Percentiles rank a stretch among this genome's conserved stretches.
Evolutionary conservation across 306 rosid genomes (phyloP).

Genomic region (Ceratonia siliqua): DNA sequence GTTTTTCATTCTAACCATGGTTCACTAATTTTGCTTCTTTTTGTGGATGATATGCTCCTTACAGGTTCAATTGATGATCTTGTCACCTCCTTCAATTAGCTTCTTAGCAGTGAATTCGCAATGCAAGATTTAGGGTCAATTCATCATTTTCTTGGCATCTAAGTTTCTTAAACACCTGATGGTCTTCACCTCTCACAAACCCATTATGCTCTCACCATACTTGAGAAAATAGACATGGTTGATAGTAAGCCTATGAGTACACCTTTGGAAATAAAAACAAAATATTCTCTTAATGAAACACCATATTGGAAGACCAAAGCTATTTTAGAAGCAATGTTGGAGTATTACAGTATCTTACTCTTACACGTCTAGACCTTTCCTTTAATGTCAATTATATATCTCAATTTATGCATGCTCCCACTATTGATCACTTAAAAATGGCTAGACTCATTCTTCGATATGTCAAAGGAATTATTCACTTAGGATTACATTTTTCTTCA

Average conservation of each 20-base stretch:
- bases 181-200: not conserved
- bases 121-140: too few species aligned
- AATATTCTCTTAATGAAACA: not conserved
- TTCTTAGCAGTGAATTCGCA: too few species aligned
- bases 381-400: not conserved
- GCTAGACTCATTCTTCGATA: not conserved
- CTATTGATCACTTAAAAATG: not conserved
- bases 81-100: not conserved
- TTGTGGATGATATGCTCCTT: too few species aligned
- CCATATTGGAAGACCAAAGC: not conserved
- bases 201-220: too few species aligned
- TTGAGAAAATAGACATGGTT: too few species aligned
- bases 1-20: not conserved
- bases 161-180: too few species aligned
- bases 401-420: not conserved
- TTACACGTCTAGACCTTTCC: not conserved
- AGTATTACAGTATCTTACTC: not conserved
- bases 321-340: not conserved
- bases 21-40: not conserved
- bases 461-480: too few species aligned
- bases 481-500: too few species aligned
- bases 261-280: not conserved
- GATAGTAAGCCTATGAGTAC: too few species aligned
- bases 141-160: too few species aligned
- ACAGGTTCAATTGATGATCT: not conserved